phyloP scores from a whole-genome alignment of 345 rosid species.

The Gossypium thurberi region DNA sequence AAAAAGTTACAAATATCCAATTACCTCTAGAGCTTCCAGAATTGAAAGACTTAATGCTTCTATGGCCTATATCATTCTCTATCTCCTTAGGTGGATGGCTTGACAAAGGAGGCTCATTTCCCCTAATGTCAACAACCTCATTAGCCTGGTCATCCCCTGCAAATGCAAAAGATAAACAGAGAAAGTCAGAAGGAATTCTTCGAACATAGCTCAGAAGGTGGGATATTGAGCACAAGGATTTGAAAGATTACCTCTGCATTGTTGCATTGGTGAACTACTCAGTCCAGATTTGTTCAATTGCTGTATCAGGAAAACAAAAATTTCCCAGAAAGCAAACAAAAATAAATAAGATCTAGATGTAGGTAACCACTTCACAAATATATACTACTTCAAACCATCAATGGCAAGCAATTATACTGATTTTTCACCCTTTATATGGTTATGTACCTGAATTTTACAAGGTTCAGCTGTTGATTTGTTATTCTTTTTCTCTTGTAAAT shows the following conservation, averaged over 20 bases:
- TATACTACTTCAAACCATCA: neutral
- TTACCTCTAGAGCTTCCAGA: slow-evolving; percentile 54
- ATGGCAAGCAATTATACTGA: neutral
- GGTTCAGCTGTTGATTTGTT: slow-evolving; percentile 51
- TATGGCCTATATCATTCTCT: slow-evolving; percentile 32
- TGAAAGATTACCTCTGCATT: slow-evolving; percentile 48
- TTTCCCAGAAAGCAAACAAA: neutral
- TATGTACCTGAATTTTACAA: slow-evolving; percentile 78
- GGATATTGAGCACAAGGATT: neutral
- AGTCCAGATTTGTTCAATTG: slow-evolving; percentile 58
- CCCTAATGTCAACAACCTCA: slow-evolving; percentile 78
- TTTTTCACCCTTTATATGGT: slow-evolving; percentile 17
- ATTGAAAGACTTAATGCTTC: slow-evolving; percentile 23
- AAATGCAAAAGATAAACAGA: slow-evolving; percentile 18
- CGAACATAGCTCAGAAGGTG: neutral
- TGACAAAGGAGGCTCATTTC: slow-evolving; percentile 70
- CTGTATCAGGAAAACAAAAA: slow-evolving; percentile 32
- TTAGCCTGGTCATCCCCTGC: slow-evolving; percentile 59
- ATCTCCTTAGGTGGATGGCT: slow-evolving; percentile 41
- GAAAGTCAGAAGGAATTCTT: neutral
- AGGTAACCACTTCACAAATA: neutral
- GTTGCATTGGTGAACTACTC: slow-evolving; percentile 72
- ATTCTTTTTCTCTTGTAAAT: slow-evolving; percentile 54
- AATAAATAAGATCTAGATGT: neutral
- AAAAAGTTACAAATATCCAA: neutral